Evolutionary conservation across 179 eudicot genomes (phyloP).

Genomic region (Spergularia azorica): DNA sequence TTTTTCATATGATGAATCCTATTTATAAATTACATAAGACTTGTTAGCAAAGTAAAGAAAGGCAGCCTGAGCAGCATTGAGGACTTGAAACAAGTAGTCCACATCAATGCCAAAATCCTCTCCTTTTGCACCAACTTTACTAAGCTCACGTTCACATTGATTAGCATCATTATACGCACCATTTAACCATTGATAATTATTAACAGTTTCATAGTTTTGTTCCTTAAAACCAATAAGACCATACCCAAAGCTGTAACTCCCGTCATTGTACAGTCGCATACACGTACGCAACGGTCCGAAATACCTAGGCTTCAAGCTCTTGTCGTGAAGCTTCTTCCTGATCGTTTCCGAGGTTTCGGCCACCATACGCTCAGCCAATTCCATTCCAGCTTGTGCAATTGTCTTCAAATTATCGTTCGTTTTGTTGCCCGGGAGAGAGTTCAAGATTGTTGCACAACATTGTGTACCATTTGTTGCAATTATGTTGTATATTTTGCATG

Average conservation of each 20-base stretch:
- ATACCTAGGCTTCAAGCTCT: conserved; percentile 1
- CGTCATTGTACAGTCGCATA: background rate
- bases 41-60: conserved; percentile 5
- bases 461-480: background rate
- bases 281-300: background rate
- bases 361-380: background rate
- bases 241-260: conserved; percentile 11
- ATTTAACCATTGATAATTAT: conserved; percentile 15
- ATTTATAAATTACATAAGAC: background rate
- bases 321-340: background rate
- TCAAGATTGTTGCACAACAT: background rate
- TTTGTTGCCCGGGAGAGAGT: background rate
- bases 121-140: conserved; percentile 10
- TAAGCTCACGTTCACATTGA: conserved; percentile 15
- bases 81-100: background rate
- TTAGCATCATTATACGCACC: background rate
- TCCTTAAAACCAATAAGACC: conserved; percentile 16
- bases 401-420: background rate
- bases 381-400: background rate
- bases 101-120: conserved; percentile 6
- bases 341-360: background rate
- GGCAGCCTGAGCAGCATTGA: background rate
- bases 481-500: background rate
- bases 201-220: background rate
- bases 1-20: no score